Evolutionary conservation across 768 basidiomycete genomes (phyloP), one percentile per base, ranked within the genome.

Genomic region (Boletus reticuloceps): DNA sequence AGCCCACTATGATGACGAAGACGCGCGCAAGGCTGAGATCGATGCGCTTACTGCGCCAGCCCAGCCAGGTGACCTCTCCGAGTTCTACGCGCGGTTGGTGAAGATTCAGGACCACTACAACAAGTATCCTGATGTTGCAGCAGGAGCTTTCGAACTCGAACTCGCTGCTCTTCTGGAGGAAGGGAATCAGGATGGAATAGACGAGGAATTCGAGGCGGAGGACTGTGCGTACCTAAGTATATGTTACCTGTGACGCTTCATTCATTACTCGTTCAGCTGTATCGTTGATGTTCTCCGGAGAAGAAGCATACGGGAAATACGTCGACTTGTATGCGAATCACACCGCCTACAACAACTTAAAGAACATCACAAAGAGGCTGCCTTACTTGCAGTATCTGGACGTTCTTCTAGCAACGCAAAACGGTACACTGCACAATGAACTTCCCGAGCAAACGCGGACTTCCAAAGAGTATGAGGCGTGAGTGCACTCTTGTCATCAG

Each of bases 81-180:
- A 96, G 73, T 99, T 99, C 77, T 98, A 99, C 77, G 79, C 87
- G 72, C 88, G 97, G 77, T 86, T 98, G 79, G 87, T 85, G 69
- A 94, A 91, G 82, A 86, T 98, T 74, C 92, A 95, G 77, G 94
- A 95, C 70, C 93, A 96, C 82, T 87, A 98, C 80, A 82, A 81
- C 75, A 92, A 92, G 79, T 94, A 98, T 81, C 94, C 94, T 77
- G 90, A 95, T 76, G 78, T 89, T 74, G 81, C 82, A 66, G 79
- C 86, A 79, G 87, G 83, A 67, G 80, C 87, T 56, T 88, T 96
- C 73, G 86, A 92, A 72, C 78, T 85, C 59, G 94, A 96, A 74
- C 80, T 97, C 61, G 85, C 86, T 45, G 80, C 83, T 66, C 82
- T 92, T 63, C 77, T 93, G 59, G 90, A 94, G 61, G 89, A 93